phyloP scores from a whole-genome alignment of 176 grass and related monocot genomes.

The Eragrostis curvula region DNA sequence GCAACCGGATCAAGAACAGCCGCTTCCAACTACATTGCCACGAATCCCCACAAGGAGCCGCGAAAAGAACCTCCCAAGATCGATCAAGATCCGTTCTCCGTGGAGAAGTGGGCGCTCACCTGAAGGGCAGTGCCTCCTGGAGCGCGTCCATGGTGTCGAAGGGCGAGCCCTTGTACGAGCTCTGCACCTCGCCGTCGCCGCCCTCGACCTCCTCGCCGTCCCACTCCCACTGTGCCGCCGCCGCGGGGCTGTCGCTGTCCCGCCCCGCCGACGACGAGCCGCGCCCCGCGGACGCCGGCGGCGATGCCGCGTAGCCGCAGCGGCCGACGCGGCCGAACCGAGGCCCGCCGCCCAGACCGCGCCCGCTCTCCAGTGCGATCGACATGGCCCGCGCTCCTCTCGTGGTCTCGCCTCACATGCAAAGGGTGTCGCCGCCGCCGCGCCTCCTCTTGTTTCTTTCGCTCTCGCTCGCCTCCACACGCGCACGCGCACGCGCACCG shows the following conservation, averaged over 20 bases:
- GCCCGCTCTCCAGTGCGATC: constrained; percentile 64
- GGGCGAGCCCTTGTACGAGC: constrained; percentile 71
- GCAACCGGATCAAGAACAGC: constrained; percentile 38
- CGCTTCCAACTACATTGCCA: constrained; percentile 29
- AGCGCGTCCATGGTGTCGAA: constrained; percentile 91
- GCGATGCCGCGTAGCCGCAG: constrained; percentile 52
- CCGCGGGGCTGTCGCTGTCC: constrained; percentile 63
- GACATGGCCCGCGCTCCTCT: constrained; percentile 60
- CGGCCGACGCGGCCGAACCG: constrained; percentile 43
- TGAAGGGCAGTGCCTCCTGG: constrained; percentile 84
- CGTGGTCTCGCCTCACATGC: constrained; percentile 37
- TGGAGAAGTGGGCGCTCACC: constrained; percentile 47
- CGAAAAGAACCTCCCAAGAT: neutral
- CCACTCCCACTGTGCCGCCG: constrained; percentile 58
- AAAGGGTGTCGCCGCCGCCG: constrained; percentile 38
- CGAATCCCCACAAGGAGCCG: constrained; percentile 14
- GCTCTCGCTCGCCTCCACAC: constrained; percentile 42
- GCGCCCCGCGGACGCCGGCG: constrained; percentile 44
- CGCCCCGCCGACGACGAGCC: constrained; percentile 67
- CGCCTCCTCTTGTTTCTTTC: constrained; percentile 28
- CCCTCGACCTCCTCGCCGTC: constrained; percentile 75
- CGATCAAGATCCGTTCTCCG: constrained; percentile 39
- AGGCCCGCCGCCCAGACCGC: constrained; percentile 36
- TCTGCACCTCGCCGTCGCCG: constrained; percentile 84
- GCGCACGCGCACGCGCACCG: constrained; percentile 44